Conservation (phyloP, 306 rosid species). For the Astragalus glycyphyllos region DNA sequence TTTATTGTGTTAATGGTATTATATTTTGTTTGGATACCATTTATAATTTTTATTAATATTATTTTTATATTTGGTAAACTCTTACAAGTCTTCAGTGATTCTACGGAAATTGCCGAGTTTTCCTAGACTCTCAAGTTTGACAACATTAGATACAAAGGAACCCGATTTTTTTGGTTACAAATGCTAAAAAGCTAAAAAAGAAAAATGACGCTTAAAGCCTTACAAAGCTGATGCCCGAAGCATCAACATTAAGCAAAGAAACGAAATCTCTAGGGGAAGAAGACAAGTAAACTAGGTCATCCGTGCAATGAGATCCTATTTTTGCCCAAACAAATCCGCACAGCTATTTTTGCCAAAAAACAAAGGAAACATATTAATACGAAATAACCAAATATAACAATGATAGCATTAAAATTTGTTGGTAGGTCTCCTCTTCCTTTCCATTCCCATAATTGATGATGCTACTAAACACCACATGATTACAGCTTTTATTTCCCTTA, state of each 20-base stretch:
- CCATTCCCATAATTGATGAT: slow-evolving; percentile 11
- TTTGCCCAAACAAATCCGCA: too few relatives aligned
- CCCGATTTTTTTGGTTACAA: too few relatives aligned
- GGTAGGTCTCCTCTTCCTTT: slow-evolving; percentile 1
- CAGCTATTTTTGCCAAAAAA: too few relatives aligned
- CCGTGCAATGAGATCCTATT: too few relatives aligned
- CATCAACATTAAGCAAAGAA: too few relatives aligned
- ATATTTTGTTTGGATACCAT: neutral
- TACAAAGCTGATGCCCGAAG: too few relatives aligned
- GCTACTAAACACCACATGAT: neutral
- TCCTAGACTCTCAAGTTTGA: neutral
- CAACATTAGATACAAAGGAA: too few relatives aligned
- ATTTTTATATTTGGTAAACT: slow-evolving; percentile 10
- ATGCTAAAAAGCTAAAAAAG: too few relatives aligned
- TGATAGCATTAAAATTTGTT: neutral
- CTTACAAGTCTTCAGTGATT: neutral
- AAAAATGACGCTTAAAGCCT: too few relatives aligned
- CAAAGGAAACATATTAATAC: slow-evolving; percentile 2
- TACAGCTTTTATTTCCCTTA: neutral
- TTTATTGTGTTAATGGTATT: neutral
- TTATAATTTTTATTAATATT: neutral
- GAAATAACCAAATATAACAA: neutral
- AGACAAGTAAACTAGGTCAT: too few relatives aligned
- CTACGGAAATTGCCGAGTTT: neutral
- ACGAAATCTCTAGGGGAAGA: too few relatives aligned